phyloP scores from a whole-genome alignment of 163 green algal species.

The Volvox carteri region DNA sequence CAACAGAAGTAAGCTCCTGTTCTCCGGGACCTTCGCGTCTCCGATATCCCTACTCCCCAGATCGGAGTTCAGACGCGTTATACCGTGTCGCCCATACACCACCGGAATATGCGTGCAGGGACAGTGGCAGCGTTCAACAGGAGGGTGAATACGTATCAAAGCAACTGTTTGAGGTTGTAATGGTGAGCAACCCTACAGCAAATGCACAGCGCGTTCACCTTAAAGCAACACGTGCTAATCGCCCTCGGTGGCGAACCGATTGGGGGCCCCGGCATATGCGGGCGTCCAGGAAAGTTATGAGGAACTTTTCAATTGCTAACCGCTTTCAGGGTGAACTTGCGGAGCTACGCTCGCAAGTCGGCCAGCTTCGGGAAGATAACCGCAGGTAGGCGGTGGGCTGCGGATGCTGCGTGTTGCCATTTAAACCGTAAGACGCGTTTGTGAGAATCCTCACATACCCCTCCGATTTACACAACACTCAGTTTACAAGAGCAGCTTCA shows the following conservation, averaged over 20 bases:
- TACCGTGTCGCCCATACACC: background rate
- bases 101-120: background rate
- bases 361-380: slow-evolving; percentile 23
- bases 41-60: too few relatives aligned
- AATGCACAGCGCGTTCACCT: too few relatives aligned
- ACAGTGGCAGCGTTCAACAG: background rate
- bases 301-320: too few relatives aligned
- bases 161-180: slow-evolving; percentile 8
- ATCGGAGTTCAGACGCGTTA: too few relatives aligned
- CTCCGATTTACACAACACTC: too few relatives aligned
- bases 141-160: slow-evolving; percentile 8
- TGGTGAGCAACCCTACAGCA: too few relatives aligned
- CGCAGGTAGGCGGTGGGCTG: background rate
- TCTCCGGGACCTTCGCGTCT: background rate
- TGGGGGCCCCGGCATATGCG: background rate
- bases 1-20: background rate
- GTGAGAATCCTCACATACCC: too few relatives aligned
- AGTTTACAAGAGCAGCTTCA: slow-evolving; percentile 43
- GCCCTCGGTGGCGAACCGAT: background rate
- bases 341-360: slow-evolving; percentile 22
- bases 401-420: too few relatives aligned
- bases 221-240: too few relatives aligned
- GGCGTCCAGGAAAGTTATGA: too few relatives aligned
- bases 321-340: slow-evolving; percentile 32
- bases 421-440: too few relatives aligned